phyloP scores from a whole-genome alignment of 2,329 filamentous ascomycete species.

The Parasarocladium wereldwijsianum region DNA sequence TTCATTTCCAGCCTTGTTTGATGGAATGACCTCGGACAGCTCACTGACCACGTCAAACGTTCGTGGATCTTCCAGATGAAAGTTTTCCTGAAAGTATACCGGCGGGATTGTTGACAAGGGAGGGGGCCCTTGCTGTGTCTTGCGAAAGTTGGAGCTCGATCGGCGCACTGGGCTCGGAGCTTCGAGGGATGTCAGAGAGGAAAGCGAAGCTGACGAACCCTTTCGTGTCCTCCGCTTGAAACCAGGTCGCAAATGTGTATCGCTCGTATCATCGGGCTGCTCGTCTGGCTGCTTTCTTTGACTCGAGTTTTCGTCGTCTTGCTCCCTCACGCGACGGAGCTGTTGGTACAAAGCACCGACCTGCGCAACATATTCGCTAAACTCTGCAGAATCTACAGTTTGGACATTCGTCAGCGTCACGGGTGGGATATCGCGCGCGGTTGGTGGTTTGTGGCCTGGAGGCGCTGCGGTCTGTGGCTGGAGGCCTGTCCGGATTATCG shows the following conservation, averaged over 20 bases:
- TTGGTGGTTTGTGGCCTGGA: slow-evolving; percentile 70
- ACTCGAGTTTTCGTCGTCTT: slow-evolving; percentile 46
- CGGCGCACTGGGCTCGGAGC: slow-evolving; percentile 25
- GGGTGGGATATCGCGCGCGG: slow-evolving; percentile 78
- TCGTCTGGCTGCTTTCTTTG: slow-evolving; percentile 28
- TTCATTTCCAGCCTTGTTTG: slow-evolving; percentile 37
- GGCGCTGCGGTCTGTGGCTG: slow-evolving; percentile 62
- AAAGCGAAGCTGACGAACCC: slow-evolving; percentile 27
- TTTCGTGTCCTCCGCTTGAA: slow-evolving; percentile 14
- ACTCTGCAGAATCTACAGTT: slow-evolving; percentile 64
- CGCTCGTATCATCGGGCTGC: slow-evolving; percentile 19
- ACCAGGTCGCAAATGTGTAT: slow-evolving; percentile 32
- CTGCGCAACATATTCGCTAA: slow-evolving; percentile 71
- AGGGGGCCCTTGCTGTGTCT: slow-evolving; percentile 56
- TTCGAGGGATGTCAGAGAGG: slow-evolving; percentile 35
- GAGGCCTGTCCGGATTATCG: slow-evolving; percentile 78
- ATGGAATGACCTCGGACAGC: slow-evolving; percentile 83
- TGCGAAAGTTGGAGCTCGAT: slow-evolving; percentile 36
- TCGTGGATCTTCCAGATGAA: slow-evolving; percentile 87
- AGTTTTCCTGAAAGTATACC: slow-evolving; percentile 91
- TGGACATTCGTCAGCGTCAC: slow-evolving; percentile 82
- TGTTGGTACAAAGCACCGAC: slow-evolving; percentile 82
- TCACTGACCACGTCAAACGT: slow-evolving; percentile 97
- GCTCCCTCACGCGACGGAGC: slow-evolving; percentile 69
- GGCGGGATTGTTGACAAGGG: slow-evolving; percentile 82